These are phyloP conservation scores for Grosmannia serpens DNA, from an alignment of 2,329 filamentous ascomycete genomes.

Conservation along the genomic window DNA sequence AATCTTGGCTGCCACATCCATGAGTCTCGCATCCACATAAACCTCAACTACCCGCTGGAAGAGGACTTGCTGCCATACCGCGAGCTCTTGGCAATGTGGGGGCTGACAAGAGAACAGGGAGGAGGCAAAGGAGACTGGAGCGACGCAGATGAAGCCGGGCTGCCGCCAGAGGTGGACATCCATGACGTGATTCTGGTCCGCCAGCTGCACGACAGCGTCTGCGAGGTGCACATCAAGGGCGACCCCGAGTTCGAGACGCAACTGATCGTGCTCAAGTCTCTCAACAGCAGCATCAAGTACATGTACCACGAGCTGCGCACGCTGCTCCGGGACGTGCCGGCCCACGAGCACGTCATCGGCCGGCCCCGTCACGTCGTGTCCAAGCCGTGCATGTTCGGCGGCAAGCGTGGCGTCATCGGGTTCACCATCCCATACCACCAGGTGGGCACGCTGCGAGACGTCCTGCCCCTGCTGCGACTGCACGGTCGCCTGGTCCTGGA, in stretches of 20 bases:
- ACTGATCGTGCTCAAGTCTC: constrained; percentile 44
- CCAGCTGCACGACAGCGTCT: constrained; percentile 49
- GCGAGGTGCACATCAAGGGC: constrained; percentile 32
- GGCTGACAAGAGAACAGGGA: constrained; percentile 14
- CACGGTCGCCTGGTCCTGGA: constrained; percentile 29
- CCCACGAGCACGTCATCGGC: constrained; percentile 41
- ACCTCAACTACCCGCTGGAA: constrained; percentile 41
- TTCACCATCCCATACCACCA: constrained; percentile 44
- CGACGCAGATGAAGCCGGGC: neutral
- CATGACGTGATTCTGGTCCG: constrained; percentile 35
- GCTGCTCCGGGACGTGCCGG: constrained; percentile 34
- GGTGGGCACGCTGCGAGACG: constrained; percentile 43
- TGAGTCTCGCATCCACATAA: constrained; percentile 33
- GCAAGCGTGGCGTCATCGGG: constrained; percentile 42
- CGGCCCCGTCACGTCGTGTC: constrained; percentile 42
- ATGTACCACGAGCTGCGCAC: constrained; percentile 49
- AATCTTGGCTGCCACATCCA: constrained; percentile 35
- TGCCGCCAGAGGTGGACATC: constrained; percentile 39
- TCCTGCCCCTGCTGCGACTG: constrained; percentile 38
- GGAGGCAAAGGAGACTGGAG: neutral
- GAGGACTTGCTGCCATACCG: constrained; percentile 34
- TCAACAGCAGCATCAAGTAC: constrained; percentile 46
- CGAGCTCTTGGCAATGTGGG: constrained; percentile 33
- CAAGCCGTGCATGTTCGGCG: constrained; percentile 44
- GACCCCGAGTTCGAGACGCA: constrained; percentile 14